Evolutionary conservation across 1,284 basidiomycete species (phyloP).

Genomic region (Inonotus obliquus): DNA sequence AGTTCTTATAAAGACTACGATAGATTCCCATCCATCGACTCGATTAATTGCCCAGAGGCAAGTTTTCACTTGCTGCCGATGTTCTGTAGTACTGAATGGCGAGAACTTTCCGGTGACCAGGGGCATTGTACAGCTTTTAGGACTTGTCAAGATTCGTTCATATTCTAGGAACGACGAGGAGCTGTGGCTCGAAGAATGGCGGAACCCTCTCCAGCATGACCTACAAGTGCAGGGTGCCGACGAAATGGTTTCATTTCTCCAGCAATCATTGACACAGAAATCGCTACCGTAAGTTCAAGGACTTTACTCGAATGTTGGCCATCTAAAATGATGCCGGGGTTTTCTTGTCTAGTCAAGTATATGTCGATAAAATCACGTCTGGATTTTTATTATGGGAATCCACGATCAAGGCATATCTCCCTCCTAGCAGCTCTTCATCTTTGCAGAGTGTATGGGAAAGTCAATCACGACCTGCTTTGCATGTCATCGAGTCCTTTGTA

Average conservation of each 20-base stretch:
- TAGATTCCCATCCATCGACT: slow-evolving; percentile 80
- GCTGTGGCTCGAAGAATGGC: slow-evolving; percentile 78
- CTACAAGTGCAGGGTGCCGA: slow-evolving; percentile 47
- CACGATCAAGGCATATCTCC: slow-evolving; percentile 65
- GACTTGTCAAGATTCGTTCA: slow-evolving; percentile 82
- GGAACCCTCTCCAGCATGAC: slow-evolving; percentile 63
- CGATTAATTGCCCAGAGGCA: slow-evolving; percentile 69
- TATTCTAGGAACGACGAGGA: slow-evolving; percentile 66
- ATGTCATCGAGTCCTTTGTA: slow-evolving; percentile 50
- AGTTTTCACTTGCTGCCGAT: slow-evolving; percentile 1
- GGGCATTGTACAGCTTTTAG: slow-evolving; percentile 70
- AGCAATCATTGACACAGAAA: slow-evolving; percentile 30
- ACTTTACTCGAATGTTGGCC: not conserved
- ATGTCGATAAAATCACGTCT: slow-evolving; percentile 76
- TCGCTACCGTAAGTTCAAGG: slow-evolving; percentile 22
- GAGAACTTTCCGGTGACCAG: slow-evolving; percentile 33
- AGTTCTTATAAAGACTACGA: slow-evolving; percentile 66
- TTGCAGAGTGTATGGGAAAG: slow-evolving; percentile 60
- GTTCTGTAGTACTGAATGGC: not conserved
- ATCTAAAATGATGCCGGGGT: not conserved
- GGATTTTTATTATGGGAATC: slow-evolving; percentile 87
- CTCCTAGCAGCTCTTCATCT: slow-evolving; percentile 40
- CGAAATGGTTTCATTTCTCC: slow-evolving; percentile 43
- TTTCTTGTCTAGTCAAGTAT: slow-evolving; percentile 32
- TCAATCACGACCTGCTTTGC: slow-evolving; percentile 55